Evolutionary conservation across 2,329 filamentous ascomycete species (phyloP).

Genomic region (Neofusicoccum cordaticola): DNA sequence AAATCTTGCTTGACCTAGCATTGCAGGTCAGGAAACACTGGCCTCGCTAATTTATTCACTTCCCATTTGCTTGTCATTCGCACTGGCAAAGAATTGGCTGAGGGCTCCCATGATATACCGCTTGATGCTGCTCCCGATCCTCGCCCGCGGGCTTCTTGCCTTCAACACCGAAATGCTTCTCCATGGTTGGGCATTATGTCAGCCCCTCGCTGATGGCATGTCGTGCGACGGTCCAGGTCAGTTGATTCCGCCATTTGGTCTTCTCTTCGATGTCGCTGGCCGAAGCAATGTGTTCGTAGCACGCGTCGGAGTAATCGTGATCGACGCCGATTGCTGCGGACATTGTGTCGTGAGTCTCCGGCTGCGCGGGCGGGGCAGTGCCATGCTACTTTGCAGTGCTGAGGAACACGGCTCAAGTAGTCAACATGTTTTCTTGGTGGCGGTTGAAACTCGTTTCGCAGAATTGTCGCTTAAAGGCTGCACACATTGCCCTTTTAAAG

Average conservation of each 20-base stretch:
- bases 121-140: constrained; percentile 20
- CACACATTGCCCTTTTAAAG: too few relatives aligned
- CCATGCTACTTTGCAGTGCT: not conserved
- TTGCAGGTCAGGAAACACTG: not conserved
- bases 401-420: not conserved
- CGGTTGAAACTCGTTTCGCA: too few relatives aligned
- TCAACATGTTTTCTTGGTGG: not conserved
- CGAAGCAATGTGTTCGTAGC: not conserved
- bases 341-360: not conserved
- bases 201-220: constrained; percentile 22
- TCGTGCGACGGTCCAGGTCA: constrained; percentile 20
- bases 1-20: constrained; percentile 30
- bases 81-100: too few relatives aligned
- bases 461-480: not conserved
- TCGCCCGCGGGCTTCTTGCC: constrained; percentile 18
- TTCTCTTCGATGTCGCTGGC: constrained; percentile 14
- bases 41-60: not conserved
- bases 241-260: constrained; percentile 20
- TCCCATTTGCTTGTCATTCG: too few relatives aligned
- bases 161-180: constrained; percentile 19
- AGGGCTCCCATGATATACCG: too few relatives aligned
- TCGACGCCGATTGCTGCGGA: too few relatives aligned
- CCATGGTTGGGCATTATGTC: constrained; percentile 22
- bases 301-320: not conserved
- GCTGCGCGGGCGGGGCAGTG: not conserved